A percentile compares a stretch with the other conserved stretches of the same genome.
Evolutionary conservation across 2,329 filamentous ascomycete genomes (phyloP).

Genomic region (Apiospora koreana): DNA sequence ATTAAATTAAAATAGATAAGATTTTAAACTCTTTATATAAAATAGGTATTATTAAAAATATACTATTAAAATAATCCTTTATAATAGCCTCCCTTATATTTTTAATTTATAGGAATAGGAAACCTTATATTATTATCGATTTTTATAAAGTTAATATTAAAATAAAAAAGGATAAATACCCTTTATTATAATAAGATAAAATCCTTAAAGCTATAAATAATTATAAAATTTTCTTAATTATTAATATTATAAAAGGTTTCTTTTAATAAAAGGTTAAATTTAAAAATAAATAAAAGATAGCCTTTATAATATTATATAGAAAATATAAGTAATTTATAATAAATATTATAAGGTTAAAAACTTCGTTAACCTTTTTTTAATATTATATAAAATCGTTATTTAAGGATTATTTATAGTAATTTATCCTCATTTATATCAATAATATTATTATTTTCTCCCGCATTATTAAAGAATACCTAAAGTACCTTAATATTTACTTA

Average conservation of each 20-base stretch:
- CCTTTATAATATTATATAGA: neutral
- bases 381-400: neutral
- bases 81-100: neutral
- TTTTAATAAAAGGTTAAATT: neutral
- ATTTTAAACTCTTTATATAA: neutral
- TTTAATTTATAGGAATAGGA: neutral
- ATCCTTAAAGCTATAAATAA: neutral
- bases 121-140: neutral
- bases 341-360: neutral
- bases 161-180: neutral
- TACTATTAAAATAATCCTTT: neutral
- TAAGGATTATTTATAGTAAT: neutral
- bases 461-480: neutral
- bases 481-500: neutral
- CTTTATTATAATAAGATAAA: neutral
- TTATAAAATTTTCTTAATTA: neutral
- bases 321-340: neutral
- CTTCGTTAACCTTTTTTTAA: too few species aligned
- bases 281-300: neutral
- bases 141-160: neutral
- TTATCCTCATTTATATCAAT: neutral
- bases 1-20: neutral
- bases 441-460: neutral
- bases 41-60: neutral
- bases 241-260: neutral